Evolutionary conservation across 129 eudicot genomes (phyloP).

Genomic region (Chrysanthemum seticuspe): DNA sequence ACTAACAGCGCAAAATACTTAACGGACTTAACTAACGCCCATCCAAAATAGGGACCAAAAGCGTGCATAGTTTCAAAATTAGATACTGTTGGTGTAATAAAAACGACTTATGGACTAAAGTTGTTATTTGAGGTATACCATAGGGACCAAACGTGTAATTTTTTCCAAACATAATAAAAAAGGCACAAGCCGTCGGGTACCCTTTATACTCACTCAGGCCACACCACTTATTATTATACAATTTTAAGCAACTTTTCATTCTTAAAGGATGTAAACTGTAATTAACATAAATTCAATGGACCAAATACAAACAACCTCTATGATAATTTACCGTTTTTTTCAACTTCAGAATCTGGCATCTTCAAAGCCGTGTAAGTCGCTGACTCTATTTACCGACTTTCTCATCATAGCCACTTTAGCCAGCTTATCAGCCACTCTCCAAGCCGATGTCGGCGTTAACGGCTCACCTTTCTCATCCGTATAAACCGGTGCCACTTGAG

Average conservation of each 20-base stretch:
- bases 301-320: neutral
- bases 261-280: slow-evolving; percentile 16
- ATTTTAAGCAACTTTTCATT: slow-evolving; percentile 6
- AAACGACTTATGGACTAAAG: too few relatives aligned
- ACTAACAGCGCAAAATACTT: too few relatives aligned
- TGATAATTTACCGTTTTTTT: neutral
- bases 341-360: slow-evolving; percentile 79
- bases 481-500: neutral
- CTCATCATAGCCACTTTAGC: slow-evolving; percentile 96
- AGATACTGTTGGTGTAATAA: too few relatives aligned
- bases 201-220: slow-evolving; percentile 11
- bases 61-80: too few relatives aligned
- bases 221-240: slow-evolving; percentile 27
- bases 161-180: slow-evolving; percentile 36
- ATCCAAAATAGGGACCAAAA: too few relatives aligned
- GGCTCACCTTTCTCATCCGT: slow-evolving; percentile 89
- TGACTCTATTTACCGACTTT: slow-evolving; percentile 81
- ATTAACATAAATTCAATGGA: slow-evolving; percentile 7
- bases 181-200: slow-evolving; percentile 56
- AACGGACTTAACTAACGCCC: too few relatives aligned
- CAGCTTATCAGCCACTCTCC: slow-evolving; percentile 94
- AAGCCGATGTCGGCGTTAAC: slow-evolving; percentile 96
- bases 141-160: too few relatives aligned
- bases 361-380: slow-evolving; percentile 99
- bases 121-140: too few relatives aligned